Conservation (phyloP, 164 flowering plant genomes). For the Saururus chinensis region DNA sequence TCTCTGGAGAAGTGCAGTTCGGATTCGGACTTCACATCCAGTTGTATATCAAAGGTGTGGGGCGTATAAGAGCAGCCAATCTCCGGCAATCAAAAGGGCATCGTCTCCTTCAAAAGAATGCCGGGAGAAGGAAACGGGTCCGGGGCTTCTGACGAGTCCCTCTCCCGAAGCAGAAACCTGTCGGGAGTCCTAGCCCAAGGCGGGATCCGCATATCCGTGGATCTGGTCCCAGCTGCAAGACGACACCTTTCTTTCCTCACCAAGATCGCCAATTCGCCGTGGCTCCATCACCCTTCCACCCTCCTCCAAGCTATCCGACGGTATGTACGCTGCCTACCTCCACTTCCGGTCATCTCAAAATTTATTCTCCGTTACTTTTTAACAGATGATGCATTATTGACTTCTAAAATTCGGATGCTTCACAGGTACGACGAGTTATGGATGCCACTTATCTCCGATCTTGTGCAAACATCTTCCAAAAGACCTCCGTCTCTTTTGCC, state of each 20-base stretch:
- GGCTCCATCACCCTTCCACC: slow-evolving; percentile 46
- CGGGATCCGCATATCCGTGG: slow-evolving; percentile 27
- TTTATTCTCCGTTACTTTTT: neutral
- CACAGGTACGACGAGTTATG: slow-evolving; percentile 81
- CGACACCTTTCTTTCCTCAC: slow-evolving; percentile 44
- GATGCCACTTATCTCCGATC: slow-evolving; percentile 85
- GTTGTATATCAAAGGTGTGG: too few relatives aligned
- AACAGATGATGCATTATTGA: neutral
- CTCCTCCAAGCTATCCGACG: slow-evolving; percentile 59
- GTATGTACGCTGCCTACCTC: slow-evolving; percentile 9
- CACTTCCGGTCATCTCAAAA: neutral
- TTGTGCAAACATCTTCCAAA: slow-evolving; percentile 19
- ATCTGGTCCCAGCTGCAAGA: slow-evolving; percentile 75
- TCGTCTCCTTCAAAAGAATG: slow-evolving; percentile 1
- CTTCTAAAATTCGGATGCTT: neutral
- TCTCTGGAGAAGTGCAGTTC: too few relatives aligned
- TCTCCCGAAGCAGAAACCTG: slow-evolving; percentile 1
- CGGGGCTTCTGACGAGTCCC: neutral
- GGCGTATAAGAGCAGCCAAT: too few relatives aligned
- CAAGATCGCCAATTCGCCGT: slow-evolving; percentile 39
- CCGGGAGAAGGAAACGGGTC: neutral
- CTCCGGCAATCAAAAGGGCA: neutral
- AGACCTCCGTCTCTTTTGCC: slow-evolving; percentile 58
- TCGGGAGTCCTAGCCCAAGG: neutral
- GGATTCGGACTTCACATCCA: too few relatives aligned